These are phyloP conservation scores for Sclerotinia trifoliorum DNA, from an alignment of 2,329 filamentous ascomycete genomes.

Conservation along the genomic window DNA sequence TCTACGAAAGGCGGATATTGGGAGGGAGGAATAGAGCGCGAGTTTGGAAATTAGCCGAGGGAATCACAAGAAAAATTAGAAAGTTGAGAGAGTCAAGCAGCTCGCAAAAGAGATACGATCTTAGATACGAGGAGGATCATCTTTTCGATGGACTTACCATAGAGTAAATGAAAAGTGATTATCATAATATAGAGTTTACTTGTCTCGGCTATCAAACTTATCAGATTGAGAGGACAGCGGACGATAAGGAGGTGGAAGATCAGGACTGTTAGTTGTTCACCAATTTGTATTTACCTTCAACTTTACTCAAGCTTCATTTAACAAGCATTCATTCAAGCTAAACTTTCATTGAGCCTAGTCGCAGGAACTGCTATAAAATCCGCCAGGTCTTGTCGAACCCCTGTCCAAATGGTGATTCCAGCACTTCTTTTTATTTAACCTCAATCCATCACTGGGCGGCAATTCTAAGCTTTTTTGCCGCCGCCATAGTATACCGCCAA, in stretches of 20 bases:
- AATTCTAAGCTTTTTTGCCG: too few species aligned
- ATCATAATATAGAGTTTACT: neutral
- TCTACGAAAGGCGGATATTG: slow-evolving; percentile 16
- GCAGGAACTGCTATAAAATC: too few species aligned
- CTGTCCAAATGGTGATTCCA: too few species aligned
- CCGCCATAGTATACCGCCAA: too few species aligned
- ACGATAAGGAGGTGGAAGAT: neutral
- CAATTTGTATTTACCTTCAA: too few species aligned
- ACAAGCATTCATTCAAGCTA: too few species aligned
- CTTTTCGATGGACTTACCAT: neutral
- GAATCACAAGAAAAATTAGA: slow-evolving; percentile 22
- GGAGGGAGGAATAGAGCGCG: slow-evolving; percentile 22
- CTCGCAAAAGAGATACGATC: neutral
- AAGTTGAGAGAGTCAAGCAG: neutral
- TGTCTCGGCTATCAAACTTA: neutral
- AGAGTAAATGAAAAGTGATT: neutral
- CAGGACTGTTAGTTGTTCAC: neutral
- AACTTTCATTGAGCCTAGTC: too few species aligned
- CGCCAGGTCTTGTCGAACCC: too few species aligned
- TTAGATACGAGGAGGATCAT: slow-evolving; percentile 2
- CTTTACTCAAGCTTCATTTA: too few species aligned
- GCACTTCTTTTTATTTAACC: too few species aligned
- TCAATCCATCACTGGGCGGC: too few species aligned
- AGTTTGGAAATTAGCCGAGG: slow-evolving; percentile 18
- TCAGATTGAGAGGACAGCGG: slow-evolving; percentile 1